These are phyloP conservation scores for Thalassiosira exigua DNA, from an alignment of 352 stramenopile species.

Conservation along the genomic window DNA sequence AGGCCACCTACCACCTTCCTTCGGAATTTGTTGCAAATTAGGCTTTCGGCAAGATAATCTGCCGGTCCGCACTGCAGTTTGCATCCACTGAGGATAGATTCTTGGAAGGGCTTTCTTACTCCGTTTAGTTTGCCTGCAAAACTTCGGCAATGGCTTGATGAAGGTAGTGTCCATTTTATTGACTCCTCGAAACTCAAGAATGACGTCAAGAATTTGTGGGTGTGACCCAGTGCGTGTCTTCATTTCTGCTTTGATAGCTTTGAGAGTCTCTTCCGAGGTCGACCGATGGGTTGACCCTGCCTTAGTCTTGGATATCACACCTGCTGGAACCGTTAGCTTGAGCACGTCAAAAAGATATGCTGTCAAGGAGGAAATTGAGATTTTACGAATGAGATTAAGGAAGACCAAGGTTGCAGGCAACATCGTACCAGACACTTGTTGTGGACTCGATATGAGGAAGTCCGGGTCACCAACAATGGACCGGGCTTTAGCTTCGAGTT, in stretches of 20 bases:
- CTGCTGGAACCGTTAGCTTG: conserved; percentile 36
- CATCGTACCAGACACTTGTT: conserved; percentile 50
- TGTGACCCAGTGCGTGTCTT: conserved; percentile 8
- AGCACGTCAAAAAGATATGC: conserved; percentile 59
- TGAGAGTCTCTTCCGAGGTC: conserved; percentile 58
- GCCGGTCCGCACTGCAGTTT: conserved; percentile 51
- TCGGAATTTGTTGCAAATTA: conserved; percentile 59
- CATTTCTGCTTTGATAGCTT: conserved; percentile 47
- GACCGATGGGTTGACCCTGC: conserved; percentile 44
- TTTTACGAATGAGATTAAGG: no score
- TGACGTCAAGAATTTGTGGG: conserved; percentile 55
- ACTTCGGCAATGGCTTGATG: conserved; percentile 41
- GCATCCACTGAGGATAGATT: conserved; percentile 67
- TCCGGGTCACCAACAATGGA: conserved; percentile 40
- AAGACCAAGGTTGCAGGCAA: no score
- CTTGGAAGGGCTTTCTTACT: conserved; percentile 23
- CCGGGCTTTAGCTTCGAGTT: conserved; percentile 38
- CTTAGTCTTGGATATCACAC: conserved; percentile 47
- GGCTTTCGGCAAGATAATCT: conserved; percentile 64
- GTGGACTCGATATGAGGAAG: conserved; percentile 60
- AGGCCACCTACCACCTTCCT: conserved; percentile 15
- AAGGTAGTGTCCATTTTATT: conserved; percentile 66
- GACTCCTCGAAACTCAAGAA: conserved; percentile 61
- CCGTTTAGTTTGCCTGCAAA: conserved; percentile 31
- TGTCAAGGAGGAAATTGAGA: no score